A percentile compares a stretch with the other conserved stretches of the same genome.
phyloP scores from a whole-genome alignment of 495 filamentous ascomycete genomes.

The Baudoinia panamericana region DNA sequence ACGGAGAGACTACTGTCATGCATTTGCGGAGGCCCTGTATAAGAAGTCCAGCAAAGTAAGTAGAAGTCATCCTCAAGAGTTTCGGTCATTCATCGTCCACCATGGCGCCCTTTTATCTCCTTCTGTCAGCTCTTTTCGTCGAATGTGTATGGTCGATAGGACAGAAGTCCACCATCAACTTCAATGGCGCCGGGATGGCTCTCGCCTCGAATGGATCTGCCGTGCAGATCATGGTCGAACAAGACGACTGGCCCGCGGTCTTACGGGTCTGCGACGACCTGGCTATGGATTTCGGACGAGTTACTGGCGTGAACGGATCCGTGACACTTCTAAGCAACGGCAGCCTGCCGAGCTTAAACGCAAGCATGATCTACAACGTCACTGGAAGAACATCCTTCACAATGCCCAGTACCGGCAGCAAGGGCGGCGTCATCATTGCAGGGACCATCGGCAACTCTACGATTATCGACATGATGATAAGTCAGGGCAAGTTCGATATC shows the following conservation, averaged over 20 bases:
- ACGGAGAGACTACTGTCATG: no score
- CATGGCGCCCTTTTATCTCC: no score
- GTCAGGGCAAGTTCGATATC: slow-evolving; percentile 42
- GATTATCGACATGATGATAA: slow-evolving; percentile 44
- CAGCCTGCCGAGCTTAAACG: slow-evolving; percentile 25
- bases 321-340: slow-evolving; percentile 41
- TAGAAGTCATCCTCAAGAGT: no score
- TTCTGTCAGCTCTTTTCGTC: slow-evolving; percentile 3
- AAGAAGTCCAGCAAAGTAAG: no score
- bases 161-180: slow-evolving; percentile 43
- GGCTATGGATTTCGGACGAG: slow-evolving; percentile 56
- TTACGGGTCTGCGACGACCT: slow-evolving; percentile 54
- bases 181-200: slow-evolving; percentile 28
- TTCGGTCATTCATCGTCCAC: no score
- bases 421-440: slow-evolving; percentile 45
- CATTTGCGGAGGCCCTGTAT: no score
- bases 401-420: slow-evolving; percentile 5
- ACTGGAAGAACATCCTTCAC: slow-evolving; percentile 30
- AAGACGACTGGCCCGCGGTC: slow-evolving; percentile 52
- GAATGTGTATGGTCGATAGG: slow-evolving; percentile 34
- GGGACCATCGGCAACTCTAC: slow-evolving; percentile 54
- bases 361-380: slow-evolving; percentile 28
- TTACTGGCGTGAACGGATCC: slow-evolving; percentile 44
- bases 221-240: slow-evolving; percentile 40
- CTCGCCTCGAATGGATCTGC: slow-evolving; percentile 19